phyloP scores from a whole-genome alignment of 306 rosid genomes.

The Bauhinia variegata region DNA sequence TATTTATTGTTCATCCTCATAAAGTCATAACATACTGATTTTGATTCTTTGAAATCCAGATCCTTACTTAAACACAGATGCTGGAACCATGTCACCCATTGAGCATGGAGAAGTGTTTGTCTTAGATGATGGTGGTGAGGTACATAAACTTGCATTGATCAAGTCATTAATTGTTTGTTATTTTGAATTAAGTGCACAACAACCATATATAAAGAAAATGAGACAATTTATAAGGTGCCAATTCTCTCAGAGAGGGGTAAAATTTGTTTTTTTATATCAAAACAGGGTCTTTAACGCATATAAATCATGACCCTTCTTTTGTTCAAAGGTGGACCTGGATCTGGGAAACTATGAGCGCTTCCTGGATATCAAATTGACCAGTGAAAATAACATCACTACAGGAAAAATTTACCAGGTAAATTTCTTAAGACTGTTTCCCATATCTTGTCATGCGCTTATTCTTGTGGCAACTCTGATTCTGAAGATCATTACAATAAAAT shows the following conservation, averaged over 20 bases:
- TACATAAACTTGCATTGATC: constrained; percentile 37
- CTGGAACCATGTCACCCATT: constrained; percentile 96
- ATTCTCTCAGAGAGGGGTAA: constrained; percentile 28
- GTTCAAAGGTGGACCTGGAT: constrained; percentile 93
- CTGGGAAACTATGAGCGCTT: constrained; percentile 98
- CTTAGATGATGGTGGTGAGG: constrained; percentile 98
- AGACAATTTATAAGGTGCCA: constrained; percentile 11
- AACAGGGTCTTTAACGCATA: constrained; percentile 19
- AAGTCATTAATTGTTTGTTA: background rate
- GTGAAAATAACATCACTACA: constrained; percentile 91
- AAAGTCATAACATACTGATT: constrained; percentile 28
- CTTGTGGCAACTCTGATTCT: constrained; percentile 25
- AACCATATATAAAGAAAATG: constrained; percentile 12
- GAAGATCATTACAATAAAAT: constrained; percentile 32
- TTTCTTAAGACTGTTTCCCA: background rate
- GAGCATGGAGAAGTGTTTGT: constrained; percentile 98
- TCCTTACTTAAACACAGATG: constrained; percentile 98
- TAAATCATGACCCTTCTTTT: constrained; percentile 43
- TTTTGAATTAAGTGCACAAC: constrained; percentile 24
- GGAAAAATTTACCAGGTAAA: constrained; percentile 96
- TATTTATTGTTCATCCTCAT: background rate
- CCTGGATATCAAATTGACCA: constrained; percentile 79
- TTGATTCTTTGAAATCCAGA: constrained; percentile 49
- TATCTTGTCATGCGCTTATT: background rate
- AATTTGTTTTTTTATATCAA: constrained; percentile 35